These are phyloP conservation scores for Fraxinus pennsylvanica DNA, from an alignment of 257 asterid genomes.

Conservation along the genomic window DNA sequence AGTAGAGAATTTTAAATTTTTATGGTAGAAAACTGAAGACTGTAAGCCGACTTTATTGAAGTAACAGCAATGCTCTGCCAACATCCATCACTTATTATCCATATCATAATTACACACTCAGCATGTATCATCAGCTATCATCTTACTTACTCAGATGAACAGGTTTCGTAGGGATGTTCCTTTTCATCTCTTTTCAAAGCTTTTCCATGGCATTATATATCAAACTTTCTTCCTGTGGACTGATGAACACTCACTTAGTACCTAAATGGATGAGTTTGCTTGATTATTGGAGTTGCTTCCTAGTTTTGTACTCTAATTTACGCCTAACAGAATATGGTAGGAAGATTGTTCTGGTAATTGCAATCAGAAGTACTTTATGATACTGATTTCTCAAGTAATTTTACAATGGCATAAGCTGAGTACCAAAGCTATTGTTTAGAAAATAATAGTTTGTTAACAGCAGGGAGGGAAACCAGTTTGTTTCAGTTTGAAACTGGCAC, in stretches of 20 bases:
- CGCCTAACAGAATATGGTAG: background rate
- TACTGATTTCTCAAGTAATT: background rate
- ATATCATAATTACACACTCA: slow-evolving; percentile 9
- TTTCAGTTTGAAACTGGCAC: slow-evolving; percentile 4
- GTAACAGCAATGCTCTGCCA: background rate
- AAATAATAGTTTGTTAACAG: background rate
- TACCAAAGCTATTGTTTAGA: background rate
- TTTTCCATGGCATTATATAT: background rate
- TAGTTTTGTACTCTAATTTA: background rate
- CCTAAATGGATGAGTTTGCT: background rate
- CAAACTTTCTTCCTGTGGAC: background rate
- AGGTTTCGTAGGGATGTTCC: background rate
- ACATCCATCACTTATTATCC: slow-evolving; percentile 4
- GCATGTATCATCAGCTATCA: background rate
- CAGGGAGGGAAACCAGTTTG: background rate
- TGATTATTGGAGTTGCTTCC: background rate
- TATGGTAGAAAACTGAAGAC: background rate
- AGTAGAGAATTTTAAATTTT: background rate
- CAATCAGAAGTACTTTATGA: background rate
- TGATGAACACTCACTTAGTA: background rate
- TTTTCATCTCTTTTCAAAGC: background rate
- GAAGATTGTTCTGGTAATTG: background rate
- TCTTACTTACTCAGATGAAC: background rate
- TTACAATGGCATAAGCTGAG: background rate
- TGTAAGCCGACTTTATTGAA: background rate